Evolutionary conservation across 306 rosid species (phyloP).

Genomic region (Vigna nakashimae): DNA sequence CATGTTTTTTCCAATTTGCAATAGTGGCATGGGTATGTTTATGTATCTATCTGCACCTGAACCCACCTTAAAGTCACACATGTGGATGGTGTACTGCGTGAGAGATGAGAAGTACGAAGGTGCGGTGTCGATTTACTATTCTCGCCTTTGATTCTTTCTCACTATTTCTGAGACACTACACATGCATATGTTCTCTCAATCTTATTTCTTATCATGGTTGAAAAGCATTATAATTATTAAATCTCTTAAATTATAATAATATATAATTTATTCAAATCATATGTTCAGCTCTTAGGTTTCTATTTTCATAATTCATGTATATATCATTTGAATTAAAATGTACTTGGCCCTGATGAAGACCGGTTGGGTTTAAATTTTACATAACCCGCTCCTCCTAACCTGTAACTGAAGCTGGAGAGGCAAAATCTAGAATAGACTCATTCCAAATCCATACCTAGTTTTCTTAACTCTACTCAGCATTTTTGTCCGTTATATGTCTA

Average conservation of each 20-base stretch:
- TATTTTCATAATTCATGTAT: neutral
- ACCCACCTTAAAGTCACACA: neutral
- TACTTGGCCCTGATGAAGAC: neutral
- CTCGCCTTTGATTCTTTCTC: neutral
- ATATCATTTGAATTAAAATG: conserved; percentile 6
- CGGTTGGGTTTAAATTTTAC: neutral
- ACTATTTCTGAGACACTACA: neutral
- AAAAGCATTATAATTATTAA: neutral
- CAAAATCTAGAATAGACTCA: neutral
- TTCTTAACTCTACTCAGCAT: neutral
- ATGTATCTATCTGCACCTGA: neutral
- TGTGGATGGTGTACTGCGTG: neutral
- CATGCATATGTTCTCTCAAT: neutral
- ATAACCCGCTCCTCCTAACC: neutral
- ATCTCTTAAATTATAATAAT: neutral
- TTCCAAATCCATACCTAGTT: neutral
- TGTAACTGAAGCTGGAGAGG: neutral
- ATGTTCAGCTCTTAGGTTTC: neutral
- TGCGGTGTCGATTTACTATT: neutral
- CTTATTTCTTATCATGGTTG: neutral
- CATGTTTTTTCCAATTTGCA: neutral
- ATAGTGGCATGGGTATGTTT: neutral
- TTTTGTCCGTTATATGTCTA: conserved; percentile 2
- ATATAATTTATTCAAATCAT: neutral
- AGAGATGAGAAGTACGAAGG: neutral